Base-by-base conservation (phyloP, 1,284 basidiomycete genomes). In the Fistulinella cinereoalba region DNA sequence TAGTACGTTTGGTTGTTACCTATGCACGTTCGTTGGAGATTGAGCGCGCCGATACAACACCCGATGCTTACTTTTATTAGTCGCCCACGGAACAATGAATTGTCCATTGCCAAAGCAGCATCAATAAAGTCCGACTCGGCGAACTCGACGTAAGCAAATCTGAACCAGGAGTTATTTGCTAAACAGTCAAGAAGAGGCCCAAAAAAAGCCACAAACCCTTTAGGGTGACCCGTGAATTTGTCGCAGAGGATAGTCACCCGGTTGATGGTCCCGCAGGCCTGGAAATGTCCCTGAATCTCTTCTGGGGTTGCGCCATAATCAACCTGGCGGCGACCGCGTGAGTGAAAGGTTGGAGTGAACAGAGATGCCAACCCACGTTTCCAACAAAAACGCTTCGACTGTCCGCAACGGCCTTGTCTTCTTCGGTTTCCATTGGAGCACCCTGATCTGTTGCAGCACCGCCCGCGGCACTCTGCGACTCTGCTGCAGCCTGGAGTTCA, bases 171-270 rank as follows among this genome's bases (percentile, higher is more conserved):
- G 50, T 41, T 46, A 37, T 49, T 33, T 6, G 18, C 27, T 18
- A 34, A 33, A 41, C 25, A 16, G 25, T 27, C 24, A 46, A 46
- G 28, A 37, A n/a, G 40, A 37, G 29, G 24, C 11, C 31, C 46
- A 42, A 34, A 46, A 46, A 24, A 43, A 36, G 36, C 31, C 48
- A 51, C 83, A 52, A 56, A 95, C 92, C 96, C 97, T 83, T 98
- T 99, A 33, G 97, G 96, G 75, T 98, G 96, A 37, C 97, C 97
- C 15, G 96, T 98, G 69, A 97, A 99, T 74, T 99, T 99, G 79
- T 99, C 97, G 70, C 97, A 99, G 22, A 99, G 81, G 62, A 99
- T 99, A 0, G 97, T 99, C 41, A 99, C 94, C 58, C 97, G 84
- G 73, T 99, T 99, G 70, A 99, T 99, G 18, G 91, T 95, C 6